These are phyloP conservation scores for Fusarium neocosmosporiellum DNA, from an alignment of 2,329 filamentous ascomycete genomes.

Conservation along the genomic window DNA sequence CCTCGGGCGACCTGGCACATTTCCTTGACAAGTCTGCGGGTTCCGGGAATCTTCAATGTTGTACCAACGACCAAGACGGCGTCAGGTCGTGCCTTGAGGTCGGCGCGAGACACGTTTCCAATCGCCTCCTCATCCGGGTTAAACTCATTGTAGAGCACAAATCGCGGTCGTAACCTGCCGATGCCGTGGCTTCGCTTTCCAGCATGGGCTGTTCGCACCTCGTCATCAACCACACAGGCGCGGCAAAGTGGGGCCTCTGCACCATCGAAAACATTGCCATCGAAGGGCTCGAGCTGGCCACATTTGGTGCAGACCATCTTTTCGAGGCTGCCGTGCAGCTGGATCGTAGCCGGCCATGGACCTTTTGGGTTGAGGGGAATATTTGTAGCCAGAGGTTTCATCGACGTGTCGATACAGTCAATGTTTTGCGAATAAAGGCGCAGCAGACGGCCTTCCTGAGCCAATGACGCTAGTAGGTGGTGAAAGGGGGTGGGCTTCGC, in stretches of 20 bases:
- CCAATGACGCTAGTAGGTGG: conserved; percentile 90
- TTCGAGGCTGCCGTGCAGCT: conserved; percentile 91
- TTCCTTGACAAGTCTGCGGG: conserved; percentile 88
- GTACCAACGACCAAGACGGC: conserved; percentile 96
- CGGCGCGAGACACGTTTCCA: conserved; percentile 86
- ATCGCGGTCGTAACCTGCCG: conserved; percentile 87
- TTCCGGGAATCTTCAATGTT: conserved; percentile 93
- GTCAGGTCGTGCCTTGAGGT: conserved; percentile 87
- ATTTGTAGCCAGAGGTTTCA: conserved; percentile 81
- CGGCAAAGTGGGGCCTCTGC: conserved; percentile 84
- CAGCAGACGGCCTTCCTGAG: conserved; percentile 85
- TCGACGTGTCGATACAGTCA: conserved; percentile 89
- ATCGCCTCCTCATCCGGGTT: conserved; percentile 98
- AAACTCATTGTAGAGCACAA: conserved; percentile 97
- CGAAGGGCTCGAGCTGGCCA: conserved; percentile 78
- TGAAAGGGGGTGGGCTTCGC: conserved; percentile 91
- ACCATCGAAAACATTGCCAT: conserved; percentile 83
- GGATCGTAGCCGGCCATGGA: conserved; percentile 93
- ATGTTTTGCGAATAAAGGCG: conserved; percentile 98
- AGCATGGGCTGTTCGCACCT: conserved; percentile 77
- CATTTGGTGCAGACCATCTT: conserved; percentile 99
- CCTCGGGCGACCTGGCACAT: conserved; percentile 89
- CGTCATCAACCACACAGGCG: conserved; percentile 79
- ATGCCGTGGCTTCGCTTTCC: conserved; percentile 95
- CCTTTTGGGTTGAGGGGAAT: conserved; percentile 85